These are phyloP conservation scores for Halenospora varia DNA, from an alignment of 495 filamentous ascomycete genomes.

Conservation along the genomic window DNA sequence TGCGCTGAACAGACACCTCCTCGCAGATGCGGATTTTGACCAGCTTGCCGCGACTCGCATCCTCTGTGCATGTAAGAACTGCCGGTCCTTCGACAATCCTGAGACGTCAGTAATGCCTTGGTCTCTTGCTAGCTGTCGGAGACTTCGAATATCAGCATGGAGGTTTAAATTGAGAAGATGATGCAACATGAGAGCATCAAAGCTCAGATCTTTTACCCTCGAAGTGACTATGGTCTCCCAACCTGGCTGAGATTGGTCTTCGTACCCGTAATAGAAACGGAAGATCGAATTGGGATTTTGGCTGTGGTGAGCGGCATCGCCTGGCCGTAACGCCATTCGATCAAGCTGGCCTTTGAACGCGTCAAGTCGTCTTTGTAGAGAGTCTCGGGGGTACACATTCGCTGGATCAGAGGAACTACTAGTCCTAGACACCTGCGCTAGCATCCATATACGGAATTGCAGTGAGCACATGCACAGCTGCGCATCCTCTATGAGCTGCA, in stretches of 20 bases:
- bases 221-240: conserved; percentile 8
- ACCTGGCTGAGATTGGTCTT: conserved; percentile 14
- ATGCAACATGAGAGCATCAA: conserved; percentile 22
- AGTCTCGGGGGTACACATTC: conserved; percentile 6
- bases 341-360: conserved; percentile 6
- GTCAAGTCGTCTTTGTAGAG: conserved; percentile 14
- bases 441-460: conserved; percentile 14
- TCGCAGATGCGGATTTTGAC: conserved; percentile 1
- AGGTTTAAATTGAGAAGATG: conserved; percentile 25
- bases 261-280: conserved; percentile 16
- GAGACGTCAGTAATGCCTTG: not conserved
- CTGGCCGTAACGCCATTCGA: conserved; percentile 6
- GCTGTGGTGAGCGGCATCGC: not conserved
- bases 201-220: conserved; percentile 12
- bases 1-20: conserved; percentile 13
- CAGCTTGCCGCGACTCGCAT: conserved; percentile 1
- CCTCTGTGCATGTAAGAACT: no score
- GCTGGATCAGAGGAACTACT: conserved; percentile 1
- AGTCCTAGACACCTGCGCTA: not conserved
- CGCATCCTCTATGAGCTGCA: conserved; percentile 26
- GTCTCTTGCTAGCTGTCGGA: conserved; percentile 19
- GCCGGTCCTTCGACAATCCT: not conserved
- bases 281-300: conserved; percentile 6
- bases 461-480: conserved; percentile 21
- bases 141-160: conserved; percentile 15